Evolutionary conservation across 257 asterid genomes (phyloP).

Genomic region (Misopates orontium): DNA sequence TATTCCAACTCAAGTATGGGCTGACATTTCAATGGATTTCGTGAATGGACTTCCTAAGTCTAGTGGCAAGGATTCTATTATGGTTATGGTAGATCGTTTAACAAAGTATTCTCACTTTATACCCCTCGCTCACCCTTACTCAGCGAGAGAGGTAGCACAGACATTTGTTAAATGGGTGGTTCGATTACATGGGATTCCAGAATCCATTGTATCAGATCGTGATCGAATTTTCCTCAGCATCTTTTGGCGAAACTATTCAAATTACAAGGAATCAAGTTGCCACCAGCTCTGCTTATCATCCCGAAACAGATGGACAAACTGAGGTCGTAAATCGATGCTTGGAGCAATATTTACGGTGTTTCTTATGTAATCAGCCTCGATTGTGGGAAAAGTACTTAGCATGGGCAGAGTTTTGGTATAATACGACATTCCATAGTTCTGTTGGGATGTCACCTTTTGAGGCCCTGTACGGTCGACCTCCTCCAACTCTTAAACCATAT

Average conservation of each 20-base stretch:
- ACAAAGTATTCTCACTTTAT: no score
- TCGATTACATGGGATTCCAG: neutral
- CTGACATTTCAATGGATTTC: no score
- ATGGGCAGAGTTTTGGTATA: conserved; percentile 20
- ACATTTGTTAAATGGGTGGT: neutral
- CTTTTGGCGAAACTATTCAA: no score
- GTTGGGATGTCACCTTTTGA: neutral
- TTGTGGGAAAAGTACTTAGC: neutral
- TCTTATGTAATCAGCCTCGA: neutral
- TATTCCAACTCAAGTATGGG: no score
- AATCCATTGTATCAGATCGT: no score
- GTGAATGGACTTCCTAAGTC: no score
- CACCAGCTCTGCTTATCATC: no score
- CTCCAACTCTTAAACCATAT: neutral
- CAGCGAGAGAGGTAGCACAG: neutral
- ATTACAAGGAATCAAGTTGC: no score
- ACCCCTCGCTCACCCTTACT: no score
- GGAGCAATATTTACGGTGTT: conserved; percentile 2
- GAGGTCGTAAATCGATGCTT: neutral
- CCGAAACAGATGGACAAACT: conserved; percentile 1
- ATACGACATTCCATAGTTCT: neutral
- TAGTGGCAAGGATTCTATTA: no score
- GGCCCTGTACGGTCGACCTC: neutral
- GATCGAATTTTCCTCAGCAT: no score
- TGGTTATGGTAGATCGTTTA: no score